A percentile compares a stretch with the other conserved stretches of the same genome.
These are phyloP conservation scores for Teunomyces atbi DNA, from an alignment of 805 yeast genomes.

Conservation along the genomic window DNA sequence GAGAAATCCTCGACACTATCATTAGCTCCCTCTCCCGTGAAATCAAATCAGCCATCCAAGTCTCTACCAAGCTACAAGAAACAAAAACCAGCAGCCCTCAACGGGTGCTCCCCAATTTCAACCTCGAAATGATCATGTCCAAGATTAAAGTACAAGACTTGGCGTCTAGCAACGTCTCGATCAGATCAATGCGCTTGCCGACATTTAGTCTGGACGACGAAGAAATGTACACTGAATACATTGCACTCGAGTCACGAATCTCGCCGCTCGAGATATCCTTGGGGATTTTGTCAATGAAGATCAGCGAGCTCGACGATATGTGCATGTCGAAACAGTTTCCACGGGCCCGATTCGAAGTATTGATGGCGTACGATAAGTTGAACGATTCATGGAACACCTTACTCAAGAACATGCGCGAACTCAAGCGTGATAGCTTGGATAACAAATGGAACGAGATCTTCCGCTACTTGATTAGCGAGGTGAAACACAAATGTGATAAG, in stretches of 20 bases:
- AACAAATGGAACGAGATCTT: constrained; percentile 57
- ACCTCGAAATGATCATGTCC: constrained; percentile 18
- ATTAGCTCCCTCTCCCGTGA: constrained; percentile 24
- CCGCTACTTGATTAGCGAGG: constrained; percentile 44
- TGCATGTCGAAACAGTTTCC: constrained; percentile 15
- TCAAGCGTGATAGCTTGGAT: constrained; percentile 50
- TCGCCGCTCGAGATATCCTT: constrained; percentile 54
- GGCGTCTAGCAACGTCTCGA: constrained; percentile 11
- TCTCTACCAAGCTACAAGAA: constrained; percentile 16
- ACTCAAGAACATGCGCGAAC: constrained; percentile 35
- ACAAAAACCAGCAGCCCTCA: constrained; percentile 18
- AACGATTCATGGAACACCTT: constrained; percentile 41
- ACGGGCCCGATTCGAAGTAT: constrained; percentile 4
- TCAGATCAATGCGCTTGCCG: constrained; percentile 25
- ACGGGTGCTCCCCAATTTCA: constrained; percentile 14
- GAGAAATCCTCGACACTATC: constrained; percentile 26
- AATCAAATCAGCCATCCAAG: constrained; percentile 22
- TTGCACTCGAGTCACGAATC: constrained; percentile 32
- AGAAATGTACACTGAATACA: constrained; percentile 40
- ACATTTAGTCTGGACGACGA: constrained; percentile 30
- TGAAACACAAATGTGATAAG: constrained; percentile 18
- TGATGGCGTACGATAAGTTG: constrained; percentile 6
- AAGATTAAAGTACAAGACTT: constrained; percentile 23
- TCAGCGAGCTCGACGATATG: constrained; percentile 38
- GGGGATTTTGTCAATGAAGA: constrained; percentile 50